Base-by-base conservation (phyloP, 108 stramenopile species). In the Cyclotella choctawhatcheeana region DNA sequence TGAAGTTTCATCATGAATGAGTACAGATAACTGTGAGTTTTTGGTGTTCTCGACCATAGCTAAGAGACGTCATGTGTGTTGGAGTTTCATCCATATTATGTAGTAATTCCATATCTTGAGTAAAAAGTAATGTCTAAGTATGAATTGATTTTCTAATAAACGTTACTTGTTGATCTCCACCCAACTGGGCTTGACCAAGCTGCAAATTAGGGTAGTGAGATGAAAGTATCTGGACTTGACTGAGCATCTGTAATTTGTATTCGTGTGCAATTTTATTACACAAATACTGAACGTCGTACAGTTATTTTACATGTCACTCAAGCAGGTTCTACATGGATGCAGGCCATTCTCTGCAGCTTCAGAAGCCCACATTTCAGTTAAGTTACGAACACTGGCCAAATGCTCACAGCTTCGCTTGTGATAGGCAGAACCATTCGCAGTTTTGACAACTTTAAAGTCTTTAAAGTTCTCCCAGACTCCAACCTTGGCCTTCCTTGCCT, bases 401-500 rank as follows among this genome's bases (percentile, higher is more conserved):
- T 66, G 65, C 67, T 56, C 54, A 27, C 52, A 55, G 17, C 5
- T 25, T 5, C 67, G 50, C 17, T 55, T 68, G 25, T 54, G 53
- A 21, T 55, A 68, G 16, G 67, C 67, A 22, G 53, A 34, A 13
- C 67, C 67, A 55, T 55, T 68, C 21, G 65, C 50, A 32, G 65
- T 66, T 29, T 66, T 66, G 5, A 66, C 65, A 27, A 66, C 65
- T 24, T 33, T 17, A 29, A 66, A 66, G 44, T 68, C 67, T 34
- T 68, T 53, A 55, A 68, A 68, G 10, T 53, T 34, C 3, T 33
- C 14, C 67, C 67, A 68, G 12, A 68, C 54, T 18, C 67, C 67
- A 43, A 27, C 53, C 53, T 68, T 56, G 5, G 16, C 31, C 20
- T 55, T 55, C 20, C 67, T 17, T 12, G 67, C 67, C 50, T 54